Evolutionary conservation across 176 grass and related monocot species (phyloP).

Genomic region (Avena eriantha): DNA sequence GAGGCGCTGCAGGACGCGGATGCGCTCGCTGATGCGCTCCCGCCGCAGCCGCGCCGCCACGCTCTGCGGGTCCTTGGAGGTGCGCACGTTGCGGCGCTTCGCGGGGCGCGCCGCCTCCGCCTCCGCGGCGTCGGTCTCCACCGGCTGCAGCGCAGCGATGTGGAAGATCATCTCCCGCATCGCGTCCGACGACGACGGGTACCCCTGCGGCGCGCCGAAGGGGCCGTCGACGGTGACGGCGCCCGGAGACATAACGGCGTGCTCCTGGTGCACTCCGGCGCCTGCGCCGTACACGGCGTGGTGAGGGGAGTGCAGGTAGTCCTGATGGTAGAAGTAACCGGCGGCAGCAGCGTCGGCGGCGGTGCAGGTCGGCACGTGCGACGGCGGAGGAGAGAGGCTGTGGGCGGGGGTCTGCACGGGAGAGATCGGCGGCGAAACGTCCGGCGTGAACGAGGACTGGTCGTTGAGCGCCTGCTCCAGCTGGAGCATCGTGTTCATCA

Average conservation of each 20-base stretch:
- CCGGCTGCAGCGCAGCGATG: conserved; percentile 88
- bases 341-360: not conserved
- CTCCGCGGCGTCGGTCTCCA: conserved; percentile 69
- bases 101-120: conserved; percentile 58
- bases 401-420: conserved; percentile 30
- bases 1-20: conserved; percentile 87
- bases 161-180: conserved; percentile 94
- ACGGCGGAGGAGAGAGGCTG: conserved; percentile 44
- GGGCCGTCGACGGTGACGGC: not conserved
- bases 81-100: conserved; percentile 87
- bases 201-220: not conserved
- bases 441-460: conserved; percentile 22
- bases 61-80: conserved; percentile 98
- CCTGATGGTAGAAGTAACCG: conserved; percentile 24
- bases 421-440: conserved; percentile 49
- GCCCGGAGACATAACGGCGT: conserved; percentile 21
- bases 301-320: conserved; percentile 2
- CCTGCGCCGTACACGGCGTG: not conserved
- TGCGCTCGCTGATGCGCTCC: conserved; percentile 97
- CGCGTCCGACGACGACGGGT: conserved; percentile 43
- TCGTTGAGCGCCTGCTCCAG: conserved; percentile 62
- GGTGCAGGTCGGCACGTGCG: conserved; percentile 31
- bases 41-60: conserved; percentile 87
- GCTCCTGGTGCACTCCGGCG: not conserved
- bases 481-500: conserved; percentile 90